Base-by-base conservation (phyloP, 148 eudicot species). In the Rhododendron molle region DNA sequence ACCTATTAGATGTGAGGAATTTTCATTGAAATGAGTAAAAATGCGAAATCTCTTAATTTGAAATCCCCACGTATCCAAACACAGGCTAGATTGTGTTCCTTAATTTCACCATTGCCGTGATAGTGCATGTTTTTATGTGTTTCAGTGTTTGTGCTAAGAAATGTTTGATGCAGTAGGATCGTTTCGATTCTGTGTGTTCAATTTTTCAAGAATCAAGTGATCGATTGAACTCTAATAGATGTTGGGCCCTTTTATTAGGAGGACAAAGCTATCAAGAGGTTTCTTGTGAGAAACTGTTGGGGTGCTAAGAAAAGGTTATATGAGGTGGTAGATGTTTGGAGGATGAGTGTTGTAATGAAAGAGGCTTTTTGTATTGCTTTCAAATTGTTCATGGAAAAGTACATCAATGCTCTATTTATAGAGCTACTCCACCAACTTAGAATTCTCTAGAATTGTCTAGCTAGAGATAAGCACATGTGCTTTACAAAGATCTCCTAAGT, bases 231-330 rank as follows among this genome's bases (percentile, higher is more conserved):
- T 26, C 13, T 50, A 47, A 15, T 13, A 14, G 38, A 79, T 49
- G 9, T 36, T 80, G 26, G 71, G 11, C 15, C 16, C 16, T 7
- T 80, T 84, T 43, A 69, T 80, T 28, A 90, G 92, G 92, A 90
- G 92, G 92, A 88, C 58, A 90, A 90, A 74, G 88, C 90, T 11
- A 90, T 90, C 90, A 90, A 90, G 84, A 90, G 90, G 77, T 90
- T 90, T 78, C 89, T 88, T 58, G 92, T 88, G 82, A 90, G 92
- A 89, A n/a, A n/a, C n/a, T n/a, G n/a, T n/a, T n/a, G n/a, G n/a
- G n/a, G n/a, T n/a, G n/a, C n/a, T n/a, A n/a, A n/a, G n/a, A n/a
- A n/a, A n/a, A n/a, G n/a, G n/a, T n/a, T n/a, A n/a, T n/a, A n/a
- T n/a, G n/a, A n/a, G n/a, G n/a, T n/a, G n/a, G n/a, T n/a, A n/a